A percentile compares a stretch with the other conserved stretches of the same genome.
phyloP scores from a whole-genome alignment of 495 filamentous ascomycete species.

The Aspergillus cristatus region DNA sequence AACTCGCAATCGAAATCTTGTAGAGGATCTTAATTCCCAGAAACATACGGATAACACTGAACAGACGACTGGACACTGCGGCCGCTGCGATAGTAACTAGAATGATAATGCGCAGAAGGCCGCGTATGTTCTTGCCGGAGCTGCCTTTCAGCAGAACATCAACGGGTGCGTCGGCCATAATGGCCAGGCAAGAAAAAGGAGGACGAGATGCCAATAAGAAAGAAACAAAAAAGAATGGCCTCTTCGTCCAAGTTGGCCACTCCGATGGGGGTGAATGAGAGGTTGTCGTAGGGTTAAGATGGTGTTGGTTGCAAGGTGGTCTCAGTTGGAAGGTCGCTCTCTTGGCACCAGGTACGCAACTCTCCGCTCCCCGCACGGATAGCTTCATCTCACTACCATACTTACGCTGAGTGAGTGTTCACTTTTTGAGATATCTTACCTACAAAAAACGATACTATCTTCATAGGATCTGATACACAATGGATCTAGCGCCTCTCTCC shows the following conservation, averaged over 20 bases:
- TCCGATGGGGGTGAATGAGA: conserved; percentile 12
- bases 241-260: conserved; percentile 29
- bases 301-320: conserved; percentile 39
- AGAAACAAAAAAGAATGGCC: conserved; percentile 17
- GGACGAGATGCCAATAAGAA: conserved; percentile 23
- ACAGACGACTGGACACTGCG: conserved; percentile 87
- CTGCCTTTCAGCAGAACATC: conserved; percentile 57
- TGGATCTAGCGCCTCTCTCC: conserved; percentile 28
- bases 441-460: no score
- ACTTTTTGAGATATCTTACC: neutral
- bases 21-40: neutral
- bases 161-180: conserved; percentile 43
- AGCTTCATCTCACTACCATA: conserved; percentile 5
- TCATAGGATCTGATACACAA: conserved; percentile 6
- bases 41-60: conserved; percentile 90
- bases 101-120: conserved; percentile 84
- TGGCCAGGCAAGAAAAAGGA: conserved; percentile 27
- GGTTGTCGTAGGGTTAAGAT: conserved; percentile 29
- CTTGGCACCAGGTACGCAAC: conserved; percentile 21
- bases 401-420: neutral
- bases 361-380: conserved; percentile 19
- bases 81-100: conserved; percentile 86
- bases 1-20: neutral
- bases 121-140: conserved; percentile 67
- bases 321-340: conserved; percentile 24